phyloP scores from a whole-genome alignment of 2,329 filamentous ascomycete genomes.

The Clonostachys byssicola region DNA sequence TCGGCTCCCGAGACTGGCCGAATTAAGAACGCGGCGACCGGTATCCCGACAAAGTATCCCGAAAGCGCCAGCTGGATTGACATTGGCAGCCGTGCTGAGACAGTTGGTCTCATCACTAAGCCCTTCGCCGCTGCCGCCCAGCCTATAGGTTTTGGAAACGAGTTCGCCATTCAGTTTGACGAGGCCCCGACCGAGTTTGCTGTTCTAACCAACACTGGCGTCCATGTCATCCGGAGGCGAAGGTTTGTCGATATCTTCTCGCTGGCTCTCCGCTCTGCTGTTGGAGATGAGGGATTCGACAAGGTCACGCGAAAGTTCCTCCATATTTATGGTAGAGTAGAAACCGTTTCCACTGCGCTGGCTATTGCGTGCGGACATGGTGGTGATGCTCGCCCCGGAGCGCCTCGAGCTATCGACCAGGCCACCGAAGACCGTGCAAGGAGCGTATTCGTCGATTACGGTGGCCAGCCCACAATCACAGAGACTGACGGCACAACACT shows the following conservation, averaged over 20 bases:
- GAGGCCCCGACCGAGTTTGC: slow-evolving; percentile 78
- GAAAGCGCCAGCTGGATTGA: slow-evolving; percentile 81
- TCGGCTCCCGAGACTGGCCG: slow-evolving; percentile 84
- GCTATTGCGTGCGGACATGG: slow-evolving; percentile 95
- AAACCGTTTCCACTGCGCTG: slow-evolving; percentile 85
- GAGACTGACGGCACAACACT: slow-evolving; percentile 70
- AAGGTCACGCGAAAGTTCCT: slow-evolving; percentile 81
- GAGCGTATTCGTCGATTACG: slow-evolving; percentile 86
- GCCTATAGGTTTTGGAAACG: slow-evolving; percentile 85
- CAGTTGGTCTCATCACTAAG: slow-evolving; percentile 71
- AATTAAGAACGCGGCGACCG: slow-evolving; percentile 58
- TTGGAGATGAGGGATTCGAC: slow-evolving; percentile 5
- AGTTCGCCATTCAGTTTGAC: slow-evolving; percentile 95
- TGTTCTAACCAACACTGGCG: slow-evolving; percentile 83
- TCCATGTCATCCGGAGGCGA: slow-evolving; percentile 80
- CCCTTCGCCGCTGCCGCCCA: slow-evolving; percentile 65
- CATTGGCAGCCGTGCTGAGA: slow-evolving; percentile 69
- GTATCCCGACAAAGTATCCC: slow-evolving; percentile 56
- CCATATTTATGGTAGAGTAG: slow-evolving; percentile 78
- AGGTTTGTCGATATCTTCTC: slow-evolving; percentile 39
- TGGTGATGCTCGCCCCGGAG: slow-evolving; percentile 66
- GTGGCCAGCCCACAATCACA: slow-evolving; percentile 79
- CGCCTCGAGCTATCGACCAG: slow-evolving; percentile 75
- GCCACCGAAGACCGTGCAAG: slow-evolving; percentile 81
- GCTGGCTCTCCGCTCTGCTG: slow-evolving; percentile 1